Conservation (phyloP, 2,329 filamentous ascomycete genomes). For the Colletotrichum spinosum region DNA sequence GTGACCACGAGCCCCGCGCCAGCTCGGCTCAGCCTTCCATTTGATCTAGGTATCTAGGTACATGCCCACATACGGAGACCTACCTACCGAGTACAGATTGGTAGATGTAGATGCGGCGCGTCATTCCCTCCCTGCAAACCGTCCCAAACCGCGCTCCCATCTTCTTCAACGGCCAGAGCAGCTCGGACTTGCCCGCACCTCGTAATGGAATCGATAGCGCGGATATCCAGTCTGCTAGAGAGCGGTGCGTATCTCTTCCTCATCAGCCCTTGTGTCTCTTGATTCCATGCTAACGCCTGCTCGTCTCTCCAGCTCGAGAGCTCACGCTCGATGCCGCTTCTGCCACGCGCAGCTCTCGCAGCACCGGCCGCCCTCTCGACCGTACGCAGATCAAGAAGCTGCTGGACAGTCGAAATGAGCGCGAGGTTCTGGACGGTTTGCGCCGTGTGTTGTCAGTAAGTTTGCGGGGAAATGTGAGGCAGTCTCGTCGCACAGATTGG, state of each 20-base stretch:
- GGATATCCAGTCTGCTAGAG: constrained; percentile 94
- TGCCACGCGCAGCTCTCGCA: constrained; percentile 77
- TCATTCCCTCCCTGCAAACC: constrained; percentile 37
- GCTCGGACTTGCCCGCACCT: constrained; percentile 7
- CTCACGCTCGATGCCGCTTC: constrained; percentile 97
- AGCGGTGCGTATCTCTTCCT: constrained; percentile 72
- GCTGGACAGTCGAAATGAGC: constrained; percentile 91
- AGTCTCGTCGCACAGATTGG: constrained; percentile 24
- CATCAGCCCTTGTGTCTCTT: constrained; percentile 24
- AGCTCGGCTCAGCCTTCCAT: neutral
- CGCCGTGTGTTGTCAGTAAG: constrained; percentile 85
- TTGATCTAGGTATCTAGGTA: neutral
- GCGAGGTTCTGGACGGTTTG: constrained; percentile 92
- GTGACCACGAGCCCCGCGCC: too few relatives aligned
- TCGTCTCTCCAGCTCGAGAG: constrained; percentile 78
- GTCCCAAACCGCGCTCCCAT: neutral
- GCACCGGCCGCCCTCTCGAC: constrained; percentile 74
- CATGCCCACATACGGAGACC: neutral
- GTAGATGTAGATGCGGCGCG: constrained; percentile 27
- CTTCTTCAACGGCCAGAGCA: neutral
- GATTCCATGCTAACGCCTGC: constrained; percentile 34
- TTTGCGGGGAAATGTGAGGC: constrained; percentile 47
- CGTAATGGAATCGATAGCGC: constrained; percentile 93
- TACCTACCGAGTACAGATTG: constrained; percentile 20
- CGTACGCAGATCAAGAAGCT: constrained; percentile 93